Percentiles rank a stretch among this genome's conserved stretches.
phyloP scores from a whole-genome alignment of 179 eudicot species.

The Heliamphora pulchella region DNA sequence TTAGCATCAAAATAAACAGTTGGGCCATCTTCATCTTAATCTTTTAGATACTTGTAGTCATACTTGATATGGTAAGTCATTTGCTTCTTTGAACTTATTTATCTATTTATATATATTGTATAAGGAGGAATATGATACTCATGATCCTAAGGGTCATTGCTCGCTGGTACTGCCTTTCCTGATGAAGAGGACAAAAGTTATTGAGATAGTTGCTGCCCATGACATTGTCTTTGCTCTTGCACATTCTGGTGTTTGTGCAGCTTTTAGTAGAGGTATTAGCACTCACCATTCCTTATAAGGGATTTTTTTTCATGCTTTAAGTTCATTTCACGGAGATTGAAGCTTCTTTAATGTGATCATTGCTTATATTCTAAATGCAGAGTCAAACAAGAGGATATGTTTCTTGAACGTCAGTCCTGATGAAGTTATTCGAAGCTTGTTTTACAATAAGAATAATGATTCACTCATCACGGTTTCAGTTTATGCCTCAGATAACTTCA shows the following conservation, averaged over 20 bases:
- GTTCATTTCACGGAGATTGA: no score
- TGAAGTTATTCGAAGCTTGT: constrained; percentile 83
- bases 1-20: background rate
- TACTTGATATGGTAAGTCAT: background rate
- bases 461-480: constrained; percentile 90
- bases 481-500: constrained; percentile 83
- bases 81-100: background rate
- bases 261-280: constrained; percentile 68
- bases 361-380: constrained; percentile 40
- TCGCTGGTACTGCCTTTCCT: constrained; percentile 55
- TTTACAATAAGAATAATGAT: constrained; percentile 91
- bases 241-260: constrained; percentile 86
- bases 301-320: no score
- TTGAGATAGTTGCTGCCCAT: constrained; percentile 85
- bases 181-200: constrained; percentile 67
- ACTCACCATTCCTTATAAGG: no score
- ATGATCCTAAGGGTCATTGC: constrained; percentile 81
- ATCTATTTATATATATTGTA: background rate
- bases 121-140: constrained; percentile 85
- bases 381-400: constrained; percentile 78
- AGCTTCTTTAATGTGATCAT: no score
- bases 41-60: background rate
- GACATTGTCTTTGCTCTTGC: constrained; percentile 90
- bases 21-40: background rate
- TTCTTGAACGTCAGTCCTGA: constrained; percentile 77